These are phyloP conservation scores for Piloderma croceum DNA, from an alignment of 768 basidiomycete species.

Conservation along the genomic window DNA sequence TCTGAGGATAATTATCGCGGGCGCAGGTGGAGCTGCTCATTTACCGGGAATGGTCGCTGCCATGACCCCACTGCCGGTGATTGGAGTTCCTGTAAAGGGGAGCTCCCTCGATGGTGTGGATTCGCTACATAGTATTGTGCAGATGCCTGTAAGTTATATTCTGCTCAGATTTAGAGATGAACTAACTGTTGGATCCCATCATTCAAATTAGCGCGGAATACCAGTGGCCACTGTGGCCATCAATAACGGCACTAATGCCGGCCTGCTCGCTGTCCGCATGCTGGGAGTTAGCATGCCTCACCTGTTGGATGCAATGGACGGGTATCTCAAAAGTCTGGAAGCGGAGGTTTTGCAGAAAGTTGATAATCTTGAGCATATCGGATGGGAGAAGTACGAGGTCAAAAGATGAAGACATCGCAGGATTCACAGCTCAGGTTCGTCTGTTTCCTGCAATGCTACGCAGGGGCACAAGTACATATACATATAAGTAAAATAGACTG, in stretches of 20 bases:
- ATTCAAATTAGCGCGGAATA: slow-evolving; percentile 76
- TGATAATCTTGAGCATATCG: slow-evolving; percentile 65
- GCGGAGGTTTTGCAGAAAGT: slow-evolving; percentile 77
- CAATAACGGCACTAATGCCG: slow-evolving; percentile 92
- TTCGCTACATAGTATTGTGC: slow-evolving; percentile 94
- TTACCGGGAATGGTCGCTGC: slow-evolving; percentile 98
- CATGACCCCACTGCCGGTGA: slow-evolving; percentile 86
- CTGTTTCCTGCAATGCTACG: no score
- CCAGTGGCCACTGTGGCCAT: slow-evolving; percentile 98
- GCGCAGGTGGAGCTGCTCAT: slow-evolving; percentile 98
- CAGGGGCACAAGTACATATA: no score
- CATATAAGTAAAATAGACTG: no score
- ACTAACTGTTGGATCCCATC: slow-evolving; percentile 1
- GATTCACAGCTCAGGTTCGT: no score
- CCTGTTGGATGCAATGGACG: slow-evolving; percentile 62
- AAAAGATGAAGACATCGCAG: slow-evolving; percentile 17
- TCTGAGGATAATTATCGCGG: slow-evolving; percentile 77
- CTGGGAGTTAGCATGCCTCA: slow-evolving; percentile 67
- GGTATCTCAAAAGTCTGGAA: slow-evolving; percentile 65
- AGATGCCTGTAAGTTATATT: slow-evolving; percentile 84
- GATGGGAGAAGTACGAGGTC: slow-evolving; percentile 81
- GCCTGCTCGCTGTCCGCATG: slow-evolving; percentile 86
- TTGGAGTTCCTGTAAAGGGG: slow-evolving; percentile 96
- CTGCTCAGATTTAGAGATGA: not conserved
- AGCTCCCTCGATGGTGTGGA: slow-evolving; percentile 93